phyloP scores from a whole-genome alignment of 2,329 filamentous ascomycete genomes.

The Sclerotinia glacialis region DNA sequence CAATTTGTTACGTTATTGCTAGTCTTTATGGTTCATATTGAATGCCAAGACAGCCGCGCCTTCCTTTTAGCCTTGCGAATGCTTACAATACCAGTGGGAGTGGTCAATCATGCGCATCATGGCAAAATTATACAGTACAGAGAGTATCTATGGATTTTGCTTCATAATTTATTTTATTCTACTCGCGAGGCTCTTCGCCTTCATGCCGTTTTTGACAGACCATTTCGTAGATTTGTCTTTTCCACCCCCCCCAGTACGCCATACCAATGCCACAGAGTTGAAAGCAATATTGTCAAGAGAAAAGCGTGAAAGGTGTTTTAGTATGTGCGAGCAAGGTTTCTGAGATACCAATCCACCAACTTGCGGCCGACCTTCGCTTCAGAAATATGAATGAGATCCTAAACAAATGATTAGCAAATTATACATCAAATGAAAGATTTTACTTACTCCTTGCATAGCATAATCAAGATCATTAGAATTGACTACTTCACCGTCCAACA shows the following conservation, averaged over 20 bases:
- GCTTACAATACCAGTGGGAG: not conserved
- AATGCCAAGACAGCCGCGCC: conserved; percentile 11
- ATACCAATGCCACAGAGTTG: conserved; percentile 36
- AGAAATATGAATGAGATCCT: conserved; percentile 97
- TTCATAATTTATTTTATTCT: conserved; percentile 20
- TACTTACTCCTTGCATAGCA: conserved; percentile 84
- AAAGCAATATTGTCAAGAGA: conserved; percentile 30
- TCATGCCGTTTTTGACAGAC: conserved; percentile 17
- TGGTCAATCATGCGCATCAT: not conserved
- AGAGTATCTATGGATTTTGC: conserved; percentile 1
- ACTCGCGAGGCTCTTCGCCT: conserved; percentile 21
- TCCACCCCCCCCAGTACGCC: conserved; percentile 22
- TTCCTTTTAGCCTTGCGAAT: conserved; percentile 13
- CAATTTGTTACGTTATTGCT: conserved; percentile 4
- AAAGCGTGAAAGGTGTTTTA: conserved; percentile 45
- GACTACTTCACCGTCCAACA: conserved; percentile 88
- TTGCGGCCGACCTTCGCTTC: conserved; percentile 97
- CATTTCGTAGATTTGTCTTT: conserved; percentile 17
- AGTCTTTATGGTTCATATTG: conserved; percentile 2
- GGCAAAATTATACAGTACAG: not conserved
- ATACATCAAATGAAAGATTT: not conserved
- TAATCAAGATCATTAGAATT: conserved; percentile 97
- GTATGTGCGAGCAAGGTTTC: conserved; percentile 94
- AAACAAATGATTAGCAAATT: conserved; percentile 29
- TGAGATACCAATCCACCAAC: conserved; percentile 97